Percentiles rank a stretch among this genome's conserved stretches.
Evolutionary conservation across 352 stramenopile species (phyloP).

Genomic region (Peronospora farinosa): DNA sequence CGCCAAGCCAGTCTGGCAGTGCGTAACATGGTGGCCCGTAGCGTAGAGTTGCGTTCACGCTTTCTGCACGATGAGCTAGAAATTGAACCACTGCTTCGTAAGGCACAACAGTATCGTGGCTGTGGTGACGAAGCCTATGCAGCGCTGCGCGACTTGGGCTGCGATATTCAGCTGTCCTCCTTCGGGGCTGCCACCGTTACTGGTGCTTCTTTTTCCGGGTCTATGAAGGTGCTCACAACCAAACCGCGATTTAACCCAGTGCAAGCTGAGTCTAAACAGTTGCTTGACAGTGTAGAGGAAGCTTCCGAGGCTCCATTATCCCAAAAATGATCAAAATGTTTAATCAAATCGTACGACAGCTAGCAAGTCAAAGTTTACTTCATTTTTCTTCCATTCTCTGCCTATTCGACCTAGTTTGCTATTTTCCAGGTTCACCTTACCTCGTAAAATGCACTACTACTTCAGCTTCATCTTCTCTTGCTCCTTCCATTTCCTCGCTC

Average conservation of each 20-base stretch:
- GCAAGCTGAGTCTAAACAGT: constrained; percentile 47
- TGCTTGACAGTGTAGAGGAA: constrained; percentile 47
- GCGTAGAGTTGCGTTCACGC: constrained; percentile 44
- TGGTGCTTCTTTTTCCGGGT: constrained; percentile 13
- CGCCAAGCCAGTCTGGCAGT: constrained; percentile 75
- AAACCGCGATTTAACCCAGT: constrained; percentile 62
- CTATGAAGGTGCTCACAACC: constrained; percentile 13
- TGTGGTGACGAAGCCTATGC: constrained; percentile 78
- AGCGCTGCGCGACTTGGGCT: constrained; percentile 64
- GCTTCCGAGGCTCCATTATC: constrained; percentile 49
- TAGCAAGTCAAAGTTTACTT: constrained; percentile 9
- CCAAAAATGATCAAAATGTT: not conserved
- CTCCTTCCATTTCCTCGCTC: constrained; percentile 3
- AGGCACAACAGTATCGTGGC: constrained; percentile 52
- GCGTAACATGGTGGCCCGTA: constrained; percentile 70
- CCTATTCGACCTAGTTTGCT: constrained; percentile 8
- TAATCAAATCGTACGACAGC: not conserved
- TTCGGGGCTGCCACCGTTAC: constrained; percentile 33
- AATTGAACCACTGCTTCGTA: constrained; percentile 54
- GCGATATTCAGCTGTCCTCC: constrained; percentile 56
- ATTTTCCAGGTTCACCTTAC: constrained; percentile 4
- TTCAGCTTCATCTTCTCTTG: constrained; percentile 11
- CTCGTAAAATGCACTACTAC: constrained; percentile 12
- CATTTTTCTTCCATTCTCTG: constrained; percentile 11
- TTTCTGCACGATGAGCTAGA: constrained; percentile 62